A percentile compares a stretch with the other conserved stretches of the same genome.
phyloP scores from a whole-genome alignment of 129 eudicot species.

The Logfia minima region DNA sequence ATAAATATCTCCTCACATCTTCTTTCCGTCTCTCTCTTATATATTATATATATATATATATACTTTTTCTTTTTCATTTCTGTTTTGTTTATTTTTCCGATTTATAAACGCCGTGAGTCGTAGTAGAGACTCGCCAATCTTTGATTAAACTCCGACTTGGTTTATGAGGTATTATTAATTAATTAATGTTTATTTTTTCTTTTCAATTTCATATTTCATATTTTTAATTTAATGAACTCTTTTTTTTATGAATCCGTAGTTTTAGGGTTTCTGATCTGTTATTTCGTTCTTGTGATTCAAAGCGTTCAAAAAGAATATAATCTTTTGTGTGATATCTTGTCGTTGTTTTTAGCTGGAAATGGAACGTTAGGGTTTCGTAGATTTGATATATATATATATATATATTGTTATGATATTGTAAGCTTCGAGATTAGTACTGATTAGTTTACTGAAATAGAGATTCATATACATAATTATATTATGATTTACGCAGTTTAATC shows the following conservation, averaged over 20 bases:
- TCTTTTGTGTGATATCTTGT: not conserved
- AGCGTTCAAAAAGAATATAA: not conserved
- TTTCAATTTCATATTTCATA: not conserved
- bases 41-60: too few relatives aligned
- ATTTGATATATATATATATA: not conserved
- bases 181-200: not conserved
- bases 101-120: constrained; percentile 41
- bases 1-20: not conserved
- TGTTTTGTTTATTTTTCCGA: constrained; percentile 13
- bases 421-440: not conserved
- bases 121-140: constrained; percentile 34
- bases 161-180: constrained; percentile 54
- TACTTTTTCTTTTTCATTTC: not conserved
- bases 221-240: not conserved
- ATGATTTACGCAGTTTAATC: not conserved
- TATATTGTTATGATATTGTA: not conserved
- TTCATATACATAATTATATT: constrained; percentile 21
- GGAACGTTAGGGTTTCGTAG: constrained; percentile 21
- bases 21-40: constrained; percentile 11
- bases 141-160: constrained; percentile 55
- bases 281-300: not conserved
- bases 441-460: constrained; percentile 15
- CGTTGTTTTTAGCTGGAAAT: constrained; percentile 10
- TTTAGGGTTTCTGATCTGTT: constrained; percentile 43
- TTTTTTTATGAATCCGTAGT: constrained; percentile 17